Base-by-base conservation (phyloP, 208 protist species). In the Acanthamoeba healyi region DNA sequence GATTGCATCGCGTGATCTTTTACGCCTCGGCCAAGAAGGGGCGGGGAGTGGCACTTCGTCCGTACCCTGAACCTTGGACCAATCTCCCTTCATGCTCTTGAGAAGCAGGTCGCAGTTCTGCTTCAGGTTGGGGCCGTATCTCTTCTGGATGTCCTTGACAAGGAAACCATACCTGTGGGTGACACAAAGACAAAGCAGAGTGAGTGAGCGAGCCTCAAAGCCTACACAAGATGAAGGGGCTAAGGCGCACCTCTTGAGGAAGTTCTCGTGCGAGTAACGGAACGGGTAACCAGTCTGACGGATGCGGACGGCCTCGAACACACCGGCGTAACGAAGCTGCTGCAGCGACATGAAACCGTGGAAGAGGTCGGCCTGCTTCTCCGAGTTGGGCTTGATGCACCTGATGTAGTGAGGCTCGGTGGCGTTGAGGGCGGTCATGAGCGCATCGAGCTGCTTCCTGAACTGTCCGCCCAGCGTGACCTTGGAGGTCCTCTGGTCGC, bases 251-350 rank as follows among this genome's bases (percentile, higher is more conserved):
- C 84, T 12, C 44, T 93, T 15, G 10, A 77, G 49, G 70, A 93
- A 93, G 10, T 93, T 32, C 0, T 46, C 10, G 49, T 93, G 89
- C 46, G 89, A 58, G 38, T 93, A 93, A n/a, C 89, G 54, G 89
- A 93, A 93, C 26, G 89, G 89, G 46, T 82, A 93, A n/a, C 89
- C 89, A 40, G 89, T 93, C 46, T 93, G 61, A 14, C 89, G 89
- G 67, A 93, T 93, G 9, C 32, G 84, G n/a, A 93, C 89, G 29
- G 89, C 89, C 70, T 93, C 89, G 61, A 93, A 93, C 10, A 93
- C 89, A 26, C 89, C 58, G 32, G 82, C 82, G 46, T 90, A 90
- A 14, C 82, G 82, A 34, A 90, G 82, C 82, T 90, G 82, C 82
- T 90, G 82, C 40, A 90, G 44, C 2, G 49, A 67, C 24, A 90